Conservation (phyloP, 2,329 filamentous ascomycete species). For the Verticillium nubilum region DNA sequence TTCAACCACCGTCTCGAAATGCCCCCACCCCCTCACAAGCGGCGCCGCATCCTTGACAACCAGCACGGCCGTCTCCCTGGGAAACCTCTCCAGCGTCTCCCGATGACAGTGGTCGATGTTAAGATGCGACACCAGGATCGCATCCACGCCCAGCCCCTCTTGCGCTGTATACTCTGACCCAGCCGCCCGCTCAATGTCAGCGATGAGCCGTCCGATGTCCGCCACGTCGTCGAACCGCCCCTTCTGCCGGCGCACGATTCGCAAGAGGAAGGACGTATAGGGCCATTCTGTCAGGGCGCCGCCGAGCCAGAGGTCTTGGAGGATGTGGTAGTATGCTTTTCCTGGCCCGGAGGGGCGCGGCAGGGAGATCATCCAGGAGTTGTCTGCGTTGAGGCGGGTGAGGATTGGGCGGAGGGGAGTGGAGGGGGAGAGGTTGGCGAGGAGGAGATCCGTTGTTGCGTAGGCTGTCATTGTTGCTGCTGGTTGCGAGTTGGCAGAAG, state of each 20-base stretch:
- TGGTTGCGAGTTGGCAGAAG: no score
- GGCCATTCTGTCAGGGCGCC: conserved; percentile 7
- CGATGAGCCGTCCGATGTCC: background rate
- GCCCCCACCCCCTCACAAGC: background rate
- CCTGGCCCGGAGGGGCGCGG: conserved; percentile 17
- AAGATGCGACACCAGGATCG: conserved; percentile 3
- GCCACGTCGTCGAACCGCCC: background rate
- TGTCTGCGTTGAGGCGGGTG: conserved; percentile 27
- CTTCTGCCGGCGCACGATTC: background rate
- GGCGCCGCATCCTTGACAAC: background rate
- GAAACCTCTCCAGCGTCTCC: conserved; percentile 1
- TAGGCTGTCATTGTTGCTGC: background rate
- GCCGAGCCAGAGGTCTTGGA: conserved; percentile 26
- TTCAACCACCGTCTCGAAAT: background rate
- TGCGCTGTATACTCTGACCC: background rate
- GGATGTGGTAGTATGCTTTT: conserved; percentile 24
- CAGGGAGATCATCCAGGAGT: conserved; percentile 27
- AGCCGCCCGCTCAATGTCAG: background rate
- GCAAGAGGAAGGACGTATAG: background rate
- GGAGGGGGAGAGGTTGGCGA: background rate
- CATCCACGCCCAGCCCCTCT: background rate
- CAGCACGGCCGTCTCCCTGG: background rate
- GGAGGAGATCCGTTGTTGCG: background rate
- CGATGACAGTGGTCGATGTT: conserved; percentile 4
- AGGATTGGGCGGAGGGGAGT: conserved; percentile 15